Percentiles rank a stretch among this genome's conserved stretches.
phyloP scores from a whole-genome alignment of 176 grass and related monocot genomes.

The Musa acuminata region DNA sequence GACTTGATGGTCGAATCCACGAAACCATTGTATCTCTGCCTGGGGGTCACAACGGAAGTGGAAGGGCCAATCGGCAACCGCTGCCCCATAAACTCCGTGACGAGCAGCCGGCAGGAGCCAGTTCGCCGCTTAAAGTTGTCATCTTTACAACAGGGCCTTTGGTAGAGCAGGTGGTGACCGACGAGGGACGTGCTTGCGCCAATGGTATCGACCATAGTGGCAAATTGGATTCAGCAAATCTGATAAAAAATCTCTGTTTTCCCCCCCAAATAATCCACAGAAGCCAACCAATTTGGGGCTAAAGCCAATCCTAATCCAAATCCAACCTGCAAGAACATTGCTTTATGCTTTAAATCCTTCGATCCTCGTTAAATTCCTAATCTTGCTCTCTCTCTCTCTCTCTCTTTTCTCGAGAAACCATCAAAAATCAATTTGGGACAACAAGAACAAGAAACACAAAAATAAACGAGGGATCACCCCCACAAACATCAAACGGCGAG shows the following conservation, averaged over 20 bases:
- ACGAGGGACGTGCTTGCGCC: constrained; percentile 65
- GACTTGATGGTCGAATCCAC: constrained; percentile 41
- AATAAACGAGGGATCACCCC: not conserved
- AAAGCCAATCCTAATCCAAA: constrained; percentile 6
- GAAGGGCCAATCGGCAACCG: constrained; percentile 8
- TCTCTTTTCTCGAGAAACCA: no score
- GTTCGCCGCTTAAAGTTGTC: constrained; percentile 31
- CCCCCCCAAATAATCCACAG: not conserved
- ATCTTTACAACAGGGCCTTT: constrained; percentile 28
- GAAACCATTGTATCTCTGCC: constrained; percentile 1
- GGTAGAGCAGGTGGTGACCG: constrained; percentile 45
- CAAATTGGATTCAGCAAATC: not conserved
- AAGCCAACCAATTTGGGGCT: not conserved
- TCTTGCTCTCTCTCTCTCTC: no score
- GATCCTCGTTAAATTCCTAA: no score
- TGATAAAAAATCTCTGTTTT: not conserved
- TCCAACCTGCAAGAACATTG: not conserved
- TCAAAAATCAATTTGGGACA: not conserved
- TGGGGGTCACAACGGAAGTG: constrained; percentile 12
- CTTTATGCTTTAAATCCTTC: not conserved
- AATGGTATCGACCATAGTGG: constrained; percentile 47
- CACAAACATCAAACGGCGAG: not conserved
- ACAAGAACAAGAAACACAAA: not conserved
- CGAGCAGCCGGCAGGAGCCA: constrained; percentile 5
- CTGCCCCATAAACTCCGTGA: constrained; percentile 1